Evolutionary conservation across 202 grass and related monocot genomes (phyloP), one percentile per base, ranked within the genome.

Genomic region (Panicum hallii): DNA sequence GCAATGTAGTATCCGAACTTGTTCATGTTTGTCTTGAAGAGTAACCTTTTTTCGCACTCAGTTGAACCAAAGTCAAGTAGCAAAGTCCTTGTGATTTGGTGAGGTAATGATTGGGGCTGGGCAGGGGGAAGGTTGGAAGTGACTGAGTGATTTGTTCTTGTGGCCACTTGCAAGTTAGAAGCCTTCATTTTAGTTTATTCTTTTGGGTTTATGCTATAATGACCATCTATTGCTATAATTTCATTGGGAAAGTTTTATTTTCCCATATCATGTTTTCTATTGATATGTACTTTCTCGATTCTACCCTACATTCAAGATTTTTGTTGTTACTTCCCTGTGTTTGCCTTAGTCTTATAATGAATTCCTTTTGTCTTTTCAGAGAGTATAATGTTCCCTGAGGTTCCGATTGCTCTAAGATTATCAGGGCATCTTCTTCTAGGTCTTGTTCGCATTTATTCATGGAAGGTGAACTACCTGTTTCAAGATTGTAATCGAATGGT

Each of bases 341-440:
- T 61, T 44, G 7, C 15, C n/a, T 71, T 68, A 47, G 66, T 81
- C 2, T 58, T 79, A 41, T 79, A 67, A 74, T 80, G 23, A 23
- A 44, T 32, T 7, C 0, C 13, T 76, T 62, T 43, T 76, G 4
- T 28, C 45, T 84, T 79, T 54, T 11, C 78, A 98, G 93, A 96
- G 8, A 92, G 48, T 60, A 91, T 99, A 72, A 92, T 99, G 83
- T 92, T 86, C 62, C 97, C 97, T 11, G 91, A 96, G 73, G 90
- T 88, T 40, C 97, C 97, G 11, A 91, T 99, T 83, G 91, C 97
- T 72, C 80, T 99, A 65, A 88, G 97, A 89, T 53, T 97, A 78
- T 96, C 97, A 54, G 97, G 91, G 34, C 97, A 99, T 84, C 91
- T 99, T 81, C 89, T 99, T 75, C 87, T 96, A 9, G 97, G 97